These are phyloP conservation scores for Pulveroboletus sp. DNA, from an alignment of 768 basidiomycete species.

Conservation along the genomic window DNA sequence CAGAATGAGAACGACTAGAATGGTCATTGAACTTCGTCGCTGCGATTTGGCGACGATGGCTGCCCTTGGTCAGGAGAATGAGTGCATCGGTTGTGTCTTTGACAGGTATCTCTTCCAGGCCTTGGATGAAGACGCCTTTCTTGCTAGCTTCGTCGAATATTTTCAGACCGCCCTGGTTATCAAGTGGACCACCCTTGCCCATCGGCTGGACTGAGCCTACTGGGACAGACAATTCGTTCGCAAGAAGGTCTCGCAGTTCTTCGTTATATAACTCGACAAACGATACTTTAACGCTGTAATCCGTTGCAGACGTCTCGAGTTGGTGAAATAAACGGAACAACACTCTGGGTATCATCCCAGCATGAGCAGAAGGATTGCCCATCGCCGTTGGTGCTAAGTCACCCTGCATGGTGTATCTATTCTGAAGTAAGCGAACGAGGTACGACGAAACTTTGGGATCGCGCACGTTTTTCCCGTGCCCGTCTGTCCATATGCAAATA, in stretches of 20 bases:
- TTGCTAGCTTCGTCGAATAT: conserved; percentile 91
- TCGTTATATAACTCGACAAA: conserved; percentile 98
- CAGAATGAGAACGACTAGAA: conserved; percentile 94
- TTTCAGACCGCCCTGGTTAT: conserved; percentile 61
- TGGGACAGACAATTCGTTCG: conserved; percentile 70
- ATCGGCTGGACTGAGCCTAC: conserved; percentile 69
- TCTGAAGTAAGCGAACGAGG: conserved; percentile 9
- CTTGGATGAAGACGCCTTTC: conserved; percentile 89
- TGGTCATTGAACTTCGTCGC: conserved; percentile 98
- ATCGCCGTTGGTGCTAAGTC: conserved; percentile 78
- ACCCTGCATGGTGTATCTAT: conserved; percentile 95
- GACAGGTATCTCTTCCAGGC: conserved; percentile 85
- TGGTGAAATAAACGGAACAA: conserved; percentile 88
- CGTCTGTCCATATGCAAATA: conserved; percentile 98
- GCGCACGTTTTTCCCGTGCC: conserved; percentile 97
- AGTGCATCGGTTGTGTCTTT: conserved; percentile 81
- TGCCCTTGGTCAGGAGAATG: conserved; percentile 81
- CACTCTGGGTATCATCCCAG: conserved; percentile 94
- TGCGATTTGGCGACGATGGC: conserved; percentile 86
- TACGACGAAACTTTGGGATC: background rate
- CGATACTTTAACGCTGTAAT: conserved; percentile 91
- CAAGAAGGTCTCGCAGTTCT: conserved; percentile 90
- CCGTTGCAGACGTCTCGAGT: conserved; percentile 68
- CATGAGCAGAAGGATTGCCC: conserved; percentile 82
- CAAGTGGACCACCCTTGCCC: conserved; percentile 55